phyloP scores from a whole-genome alignment of 495 filamentous ascomycete species.

The Corynascus novoguineensis region DNA sequence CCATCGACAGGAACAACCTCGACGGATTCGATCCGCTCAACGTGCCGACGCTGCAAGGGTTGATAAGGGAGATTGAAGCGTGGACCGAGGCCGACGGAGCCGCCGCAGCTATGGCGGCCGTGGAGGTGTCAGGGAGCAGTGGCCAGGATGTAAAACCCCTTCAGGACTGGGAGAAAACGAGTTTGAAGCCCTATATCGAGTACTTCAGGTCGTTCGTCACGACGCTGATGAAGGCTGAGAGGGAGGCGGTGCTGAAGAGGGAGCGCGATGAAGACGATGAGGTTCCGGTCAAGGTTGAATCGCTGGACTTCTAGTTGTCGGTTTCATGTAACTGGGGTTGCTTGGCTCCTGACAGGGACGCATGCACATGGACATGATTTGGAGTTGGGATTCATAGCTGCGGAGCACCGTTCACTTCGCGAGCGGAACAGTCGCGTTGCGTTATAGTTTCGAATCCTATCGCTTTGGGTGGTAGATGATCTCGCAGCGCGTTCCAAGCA shows the following conservation, averaged over 20 bases:
- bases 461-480: not conserved
- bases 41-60: conserved; percentile 78
- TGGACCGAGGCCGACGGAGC: conserved; percentile 38
- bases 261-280: conserved; percentile 46
- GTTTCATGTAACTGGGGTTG: not conserved
- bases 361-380: no score
- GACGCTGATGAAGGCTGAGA: conserved; percentile 72
- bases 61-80: conserved; percentile 74
- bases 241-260: conserved; percentile 63
- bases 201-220: conserved; percentile 79
- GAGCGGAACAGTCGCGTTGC: not conserved
- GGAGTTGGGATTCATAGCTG: no score
- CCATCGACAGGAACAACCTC: conserved; percentile 65
- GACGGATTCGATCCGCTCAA: conserved; percentile 80
- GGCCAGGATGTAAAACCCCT: conserved; percentile 35
- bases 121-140: conserved; percentile 51
- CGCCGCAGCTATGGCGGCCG: not conserved
- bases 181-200: conserved; percentile 86
- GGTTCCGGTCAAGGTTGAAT: conserved; percentile 13
- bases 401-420: no score
- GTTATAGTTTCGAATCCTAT: no score
- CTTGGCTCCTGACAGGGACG: no score
- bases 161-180: conserved; percentile 95
- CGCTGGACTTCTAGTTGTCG: conserved; percentile 3
- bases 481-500: not conserved